Percentiles rank a stretch among this genome's conserved stretches.
Evolutionary conservation across 768 basidiomycete species (phyloP).

Genomic region (Pleurotus cornucopiae): DNA sequence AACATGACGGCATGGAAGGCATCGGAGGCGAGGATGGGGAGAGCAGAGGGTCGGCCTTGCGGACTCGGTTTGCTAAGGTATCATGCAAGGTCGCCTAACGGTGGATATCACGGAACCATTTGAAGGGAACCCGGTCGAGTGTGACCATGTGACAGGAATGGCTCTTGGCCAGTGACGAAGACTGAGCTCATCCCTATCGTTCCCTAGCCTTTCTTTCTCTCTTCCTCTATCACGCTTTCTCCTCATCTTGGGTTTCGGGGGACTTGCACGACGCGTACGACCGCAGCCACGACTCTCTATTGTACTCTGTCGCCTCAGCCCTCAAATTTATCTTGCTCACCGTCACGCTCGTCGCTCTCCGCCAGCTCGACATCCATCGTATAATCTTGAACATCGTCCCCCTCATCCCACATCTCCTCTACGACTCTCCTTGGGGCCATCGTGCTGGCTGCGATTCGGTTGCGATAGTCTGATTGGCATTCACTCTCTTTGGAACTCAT

Average conservation of each 20-base stretch:
- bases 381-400: neutral
- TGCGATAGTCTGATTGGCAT: conserved; percentile 2
- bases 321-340: neutral
- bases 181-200: conserved; percentile 8
- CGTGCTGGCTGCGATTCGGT: conserved; percentile 8
- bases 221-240: neutral
- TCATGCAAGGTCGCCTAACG: neutral
- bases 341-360: neutral
- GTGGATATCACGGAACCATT: neutral
- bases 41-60: neutral
- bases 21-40: neutral
- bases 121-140: neutral
- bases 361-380: neutral
- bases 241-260: neutral
- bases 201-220: conserved; percentile 3
- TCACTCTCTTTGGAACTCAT: conserved; percentile 1
- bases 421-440: neutral
- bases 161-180: conserved; percentile 7
- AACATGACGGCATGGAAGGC: neutral
- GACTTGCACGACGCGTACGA: neutral
- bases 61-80: neutral
- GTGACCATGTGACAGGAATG: conserved; percentile 9
- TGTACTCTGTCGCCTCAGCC: neutral
- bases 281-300: neutral
- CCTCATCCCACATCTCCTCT: neutral